These are phyloP conservation scores for Clavaria fumosa DNA, from an alignment of 768 basidiomycete species.

Conservation along the genomic window DNA sequence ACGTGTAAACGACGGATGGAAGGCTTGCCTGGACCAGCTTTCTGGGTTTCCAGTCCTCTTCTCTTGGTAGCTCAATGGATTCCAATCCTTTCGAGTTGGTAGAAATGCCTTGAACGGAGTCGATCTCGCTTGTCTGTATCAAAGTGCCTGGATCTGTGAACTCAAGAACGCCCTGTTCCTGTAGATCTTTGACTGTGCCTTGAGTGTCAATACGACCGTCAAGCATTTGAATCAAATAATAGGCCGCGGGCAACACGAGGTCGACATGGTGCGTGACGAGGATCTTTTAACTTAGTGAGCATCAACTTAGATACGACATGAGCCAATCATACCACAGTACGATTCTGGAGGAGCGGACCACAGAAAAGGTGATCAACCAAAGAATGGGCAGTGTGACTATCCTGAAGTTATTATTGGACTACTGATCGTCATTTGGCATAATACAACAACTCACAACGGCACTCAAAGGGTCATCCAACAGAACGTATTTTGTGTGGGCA, in stretches of 20 bases:
- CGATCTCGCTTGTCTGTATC: conserved; percentile 31
- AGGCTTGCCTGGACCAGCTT: no score
- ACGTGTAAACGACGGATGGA: no score
- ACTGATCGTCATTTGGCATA: not conserved
- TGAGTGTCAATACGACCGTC: conserved; percentile 67
- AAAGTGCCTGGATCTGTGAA: conserved; percentile 38
- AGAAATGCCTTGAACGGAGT: conserved; percentile 16
- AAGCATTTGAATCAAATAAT: conserved; percentile 71
- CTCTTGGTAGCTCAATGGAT: conserved; percentile 14
- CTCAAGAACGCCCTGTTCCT: conserved; percentile 43
- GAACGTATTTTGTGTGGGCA: conserved; percentile 65
- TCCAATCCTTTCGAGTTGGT: conserved; percentile 18
- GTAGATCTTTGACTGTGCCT: conserved; percentile 56
- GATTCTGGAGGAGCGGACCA: conserved; percentile 63
- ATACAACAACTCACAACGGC: no score
- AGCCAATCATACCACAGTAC: conserved; percentile 52
- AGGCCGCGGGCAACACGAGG: conserved; percentile 65
- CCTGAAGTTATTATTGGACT: conserved; percentile 19
- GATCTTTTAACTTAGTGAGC: conserved; percentile 25
- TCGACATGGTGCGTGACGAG: conserved; percentile 94
- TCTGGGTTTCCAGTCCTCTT: conserved; percentile 41
- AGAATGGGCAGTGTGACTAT: conserved; percentile 86
- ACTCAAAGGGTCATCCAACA: conserved; percentile 75
- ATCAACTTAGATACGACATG: not conserved
- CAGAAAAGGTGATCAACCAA: conserved; percentile 72